Base-by-base conservation (phyloP, 495 filamentous ascomycete genomes). In the Xylaria acuta region DNA sequence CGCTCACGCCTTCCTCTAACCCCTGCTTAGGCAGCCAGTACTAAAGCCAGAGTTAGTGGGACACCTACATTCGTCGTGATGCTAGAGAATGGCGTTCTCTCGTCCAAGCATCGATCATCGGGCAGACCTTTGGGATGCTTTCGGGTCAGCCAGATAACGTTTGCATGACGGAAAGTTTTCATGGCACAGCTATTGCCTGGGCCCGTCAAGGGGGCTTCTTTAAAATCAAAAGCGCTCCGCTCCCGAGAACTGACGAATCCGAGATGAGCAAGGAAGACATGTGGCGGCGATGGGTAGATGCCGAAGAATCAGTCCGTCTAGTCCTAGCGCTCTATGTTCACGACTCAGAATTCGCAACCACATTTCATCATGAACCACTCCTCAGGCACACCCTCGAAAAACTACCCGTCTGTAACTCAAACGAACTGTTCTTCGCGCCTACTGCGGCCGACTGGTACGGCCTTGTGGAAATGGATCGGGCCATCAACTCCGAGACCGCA, bases 131-230 rank as follows among this genome's bases (percentile, higher is more conserved):
- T 71, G 82, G 77, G 22, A 78, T 83, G 20, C 77, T 84, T 34
- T 79, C 82, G 0, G 80, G 82, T 11, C 67, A 69, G n/a, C 67
- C 67, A 25, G 67, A 69, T 25, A 69, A 60, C 25, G 67, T 69
- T 47, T 69, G 67, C 25, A 69, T 69, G 67, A 69, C 67, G 8
- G 80, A 84, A 70, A 77, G 78, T 0, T 77, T 84, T 22, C 81
- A 83, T 59, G 82, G 82, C 11, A 82, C 82, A n/a, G 79, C 79
- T 11, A 77, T 78, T 60, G 76, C 80, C n/a, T 83, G 79, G 80
- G 76, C 79, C 12, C 80, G 80, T 30, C 74, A 77, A 58, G 73
- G 75, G 40, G 75, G 43, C 54, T 75, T 75, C 67, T 74, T 69
- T 43, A 36, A 56, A 22, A 76, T 71, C 63, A 74, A 60, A 63